Percentiles rank a stretch among this genome's conserved stretches.
Evolutionary conservation across 2,329 filamentous ascomycete species (phyloP).

Genomic region (Lachnellula occidentalis): DNA sequence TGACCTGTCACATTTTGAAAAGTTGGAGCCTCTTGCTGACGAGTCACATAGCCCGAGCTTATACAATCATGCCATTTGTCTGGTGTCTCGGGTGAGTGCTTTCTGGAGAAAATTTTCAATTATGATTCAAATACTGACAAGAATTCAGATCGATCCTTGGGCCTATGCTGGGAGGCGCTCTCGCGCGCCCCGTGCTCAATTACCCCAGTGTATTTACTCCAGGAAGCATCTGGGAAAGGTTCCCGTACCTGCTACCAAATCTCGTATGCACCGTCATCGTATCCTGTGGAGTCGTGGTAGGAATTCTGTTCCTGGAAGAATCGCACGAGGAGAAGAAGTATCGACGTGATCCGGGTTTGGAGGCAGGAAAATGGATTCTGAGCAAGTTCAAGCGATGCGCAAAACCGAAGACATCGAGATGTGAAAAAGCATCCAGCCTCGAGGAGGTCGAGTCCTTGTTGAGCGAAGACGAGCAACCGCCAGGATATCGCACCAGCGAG

Average conservation of each 20-base stretch:
- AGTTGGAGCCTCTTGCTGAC: conserved; percentile 31
- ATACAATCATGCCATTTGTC: conserved; percentile 95
- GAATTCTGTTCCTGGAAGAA: conserved; percentile 86
- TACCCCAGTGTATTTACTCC: conserved; percentile 69
- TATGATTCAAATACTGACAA: not conserved
- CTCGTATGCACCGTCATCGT: conserved; percentile 82
- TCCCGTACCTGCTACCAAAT: conserved; percentile 88
- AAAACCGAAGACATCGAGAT: conserved; percentile 30
- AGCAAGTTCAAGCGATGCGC: conserved; percentile 31
- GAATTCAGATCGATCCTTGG: conserved; percentile 74
- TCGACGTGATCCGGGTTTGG: conserved; percentile 68
- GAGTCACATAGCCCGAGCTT: conserved; percentile 65
- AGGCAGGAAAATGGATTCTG: conserved; percentile 68
- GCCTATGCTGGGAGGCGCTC: conserved; percentile 81
- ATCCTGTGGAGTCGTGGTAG: conserved; percentile 67
- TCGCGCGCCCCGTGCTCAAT: conserved; percentile 79
- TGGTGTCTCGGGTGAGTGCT: conserved; percentile 84
- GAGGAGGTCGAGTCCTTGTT: conserved; percentile 53
- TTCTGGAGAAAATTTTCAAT: not conserved
- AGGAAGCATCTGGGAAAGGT: conserved; percentile 76
- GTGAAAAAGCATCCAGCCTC: conserved; percentile 34
- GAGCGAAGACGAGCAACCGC: conserved; percentile 55
- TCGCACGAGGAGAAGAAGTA: conserved; percentile 81
- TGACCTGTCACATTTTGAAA: conserved; percentile 7
- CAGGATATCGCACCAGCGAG: conserved; percentile 61